Evolutionary conservation across 495 filamentous ascomycete genomes (phyloP).

Genomic region (Daldinia grandis): DNA sequence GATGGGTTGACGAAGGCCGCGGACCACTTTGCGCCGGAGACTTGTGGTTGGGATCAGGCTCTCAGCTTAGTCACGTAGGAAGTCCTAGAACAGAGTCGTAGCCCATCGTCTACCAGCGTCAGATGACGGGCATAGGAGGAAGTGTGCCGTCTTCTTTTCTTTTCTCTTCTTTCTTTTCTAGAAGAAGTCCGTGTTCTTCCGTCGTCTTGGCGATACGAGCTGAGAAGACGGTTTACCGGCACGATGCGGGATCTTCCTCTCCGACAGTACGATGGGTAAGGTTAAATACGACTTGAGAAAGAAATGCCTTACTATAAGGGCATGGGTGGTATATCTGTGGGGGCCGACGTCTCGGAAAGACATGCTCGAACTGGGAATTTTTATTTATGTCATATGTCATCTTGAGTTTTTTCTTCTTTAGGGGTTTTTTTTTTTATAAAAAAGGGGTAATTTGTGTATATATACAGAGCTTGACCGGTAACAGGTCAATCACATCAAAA

Average conservation of each 20-base stretch:
- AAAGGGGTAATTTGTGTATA: constrained; percentile 11
- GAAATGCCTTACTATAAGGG: constrained; percentile 6
- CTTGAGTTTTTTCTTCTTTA: no score
- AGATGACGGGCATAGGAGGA: constrained; percentile 3
- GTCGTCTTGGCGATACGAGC: not conserved
- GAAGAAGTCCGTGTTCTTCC: constrained; percentile 17
- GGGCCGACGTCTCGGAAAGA: constrained; percentile 23
- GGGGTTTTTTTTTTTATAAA: no score
- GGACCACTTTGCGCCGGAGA: constrained; percentile 19
- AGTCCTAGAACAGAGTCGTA: constrained; percentile 14
- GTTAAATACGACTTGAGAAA: constrained; percentile 7
- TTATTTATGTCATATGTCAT: not conserved
- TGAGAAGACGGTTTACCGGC: constrained; percentile 2
- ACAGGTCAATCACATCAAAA: constrained; percentile 15
- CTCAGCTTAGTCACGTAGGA: constrained; percentile 24
- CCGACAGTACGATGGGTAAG: constrained; percentile 2
- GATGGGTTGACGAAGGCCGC: constrained; percentile 27
- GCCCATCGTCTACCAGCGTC: constrained; percentile 7
- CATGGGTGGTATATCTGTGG: constrained; percentile 5
- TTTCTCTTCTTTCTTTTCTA: not conserved
- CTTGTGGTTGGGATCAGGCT: constrained; percentile 9
- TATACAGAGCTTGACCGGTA: constrained; percentile 1
- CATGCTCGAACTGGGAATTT: constrained; percentile 33
- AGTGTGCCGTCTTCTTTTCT: not conserved
- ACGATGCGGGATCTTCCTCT: not conserved